Percentiles rank a stretch among this genome's conserved stretches.
These are phyloP conservation scores for Alloascoidea africana DNA, from an alignment of 805 yeast genomes.

Conservation along the genomic window DNA sequence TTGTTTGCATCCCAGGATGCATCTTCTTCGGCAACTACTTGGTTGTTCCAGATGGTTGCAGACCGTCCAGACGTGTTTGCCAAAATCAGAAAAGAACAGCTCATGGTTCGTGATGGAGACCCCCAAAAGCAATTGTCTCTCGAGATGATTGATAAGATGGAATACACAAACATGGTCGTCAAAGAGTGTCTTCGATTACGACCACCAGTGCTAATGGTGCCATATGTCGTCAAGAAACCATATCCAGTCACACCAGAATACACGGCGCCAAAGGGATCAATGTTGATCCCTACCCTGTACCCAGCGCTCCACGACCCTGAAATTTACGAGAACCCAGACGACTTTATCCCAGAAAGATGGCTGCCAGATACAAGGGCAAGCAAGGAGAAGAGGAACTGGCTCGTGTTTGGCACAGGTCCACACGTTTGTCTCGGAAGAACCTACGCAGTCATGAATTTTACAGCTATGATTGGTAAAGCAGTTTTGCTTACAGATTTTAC, in stretches of 20 bases:
- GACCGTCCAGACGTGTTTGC: constrained; percentile 85
- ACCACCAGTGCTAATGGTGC: constrained; percentile 98
- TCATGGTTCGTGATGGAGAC: constrained; percentile 67
- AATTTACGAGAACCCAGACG: constrained; percentile 88
- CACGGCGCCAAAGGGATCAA: constrained; percentile 92
- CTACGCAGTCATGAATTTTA: constrained; percentile 81
- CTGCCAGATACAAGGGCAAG: constrained; percentile 52
- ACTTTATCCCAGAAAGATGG: constrained; percentile 96
- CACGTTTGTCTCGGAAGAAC: constrained; percentile 93
- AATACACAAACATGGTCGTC: constrained; percentile 79
- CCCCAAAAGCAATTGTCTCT: constrained; percentile 44
- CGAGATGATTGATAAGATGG: constrained; percentile 74
- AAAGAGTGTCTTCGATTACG: constrained; percentile 86
- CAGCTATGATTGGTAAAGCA: constrained; percentile 85
- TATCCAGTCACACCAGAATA: constrained; percentile 76
- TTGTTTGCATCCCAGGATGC: constrained; percentile 98
- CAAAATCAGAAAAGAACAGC: constrained; percentile 87
- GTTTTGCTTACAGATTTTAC: constrained; percentile 65
- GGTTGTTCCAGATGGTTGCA: constrained; percentile 93
- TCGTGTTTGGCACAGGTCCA: constrained; percentile 94
- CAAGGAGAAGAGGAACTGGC: constrained; percentile 78
- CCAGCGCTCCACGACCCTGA: constrained; percentile 97
- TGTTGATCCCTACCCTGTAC: constrained; percentile 91
- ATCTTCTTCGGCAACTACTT: constrained; percentile 90
- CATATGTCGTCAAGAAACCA: constrained; percentile 77